Evolutionary conservation across 2,329 filamentous ascomycete species (phyloP).

Genomic region (Madurella mycetomatis): DNA sequence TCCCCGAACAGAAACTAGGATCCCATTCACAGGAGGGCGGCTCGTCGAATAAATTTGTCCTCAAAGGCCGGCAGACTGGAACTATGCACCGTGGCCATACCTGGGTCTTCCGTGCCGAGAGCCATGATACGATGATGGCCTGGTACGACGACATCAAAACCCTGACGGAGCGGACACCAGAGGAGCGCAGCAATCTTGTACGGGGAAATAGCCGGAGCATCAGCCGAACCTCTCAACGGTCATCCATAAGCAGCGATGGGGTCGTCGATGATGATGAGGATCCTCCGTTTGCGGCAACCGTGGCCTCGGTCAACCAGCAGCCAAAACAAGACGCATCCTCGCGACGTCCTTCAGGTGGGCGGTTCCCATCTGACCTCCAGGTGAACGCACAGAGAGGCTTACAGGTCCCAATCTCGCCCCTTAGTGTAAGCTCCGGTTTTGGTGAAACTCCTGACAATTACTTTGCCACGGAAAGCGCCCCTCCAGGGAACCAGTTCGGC

Average conservation of each 20-base stretch:
- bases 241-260: constrained; percentile 68
- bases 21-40: constrained; percentile 80
- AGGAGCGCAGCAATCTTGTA: constrained; percentile 84
- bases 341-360: constrained; percentile 81
- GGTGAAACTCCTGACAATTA: constrained; percentile 49
- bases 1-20: constrained; percentile 91
- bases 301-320: constrained; percentile 53
- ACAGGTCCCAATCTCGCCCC: constrained; percentile 73
- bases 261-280: constrained; percentile 71
- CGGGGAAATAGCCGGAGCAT: constrained; percentile 73
- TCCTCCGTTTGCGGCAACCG: constrained; percentile 50
- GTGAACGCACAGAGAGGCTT: constrained; percentile 73
- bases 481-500: constrained; percentile 44
- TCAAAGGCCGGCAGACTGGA: constrained; percentile 93
- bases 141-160: constrained; percentile 93
- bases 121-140: constrained; percentile 90
- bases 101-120: constrained; percentile 68
- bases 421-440: constrained; percentile 70
- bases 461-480: constrained; percentile 53
- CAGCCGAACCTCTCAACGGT: constrained; percentile 61
- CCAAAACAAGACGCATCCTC: constrained; percentile 48
- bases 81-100: constrained; percentile 79
- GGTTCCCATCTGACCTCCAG: constrained; percentile 92
- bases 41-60: constrained; percentile 93
- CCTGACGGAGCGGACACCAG: constrained; percentile 81